Percentiles rank a stretch among this genome's conserved stretches.
These are phyloP conservation scores for Epichloe sibirici DNA, from an alignment of 2,329 filamentous ascomycete species.

Conservation along the genomic window DNA sequence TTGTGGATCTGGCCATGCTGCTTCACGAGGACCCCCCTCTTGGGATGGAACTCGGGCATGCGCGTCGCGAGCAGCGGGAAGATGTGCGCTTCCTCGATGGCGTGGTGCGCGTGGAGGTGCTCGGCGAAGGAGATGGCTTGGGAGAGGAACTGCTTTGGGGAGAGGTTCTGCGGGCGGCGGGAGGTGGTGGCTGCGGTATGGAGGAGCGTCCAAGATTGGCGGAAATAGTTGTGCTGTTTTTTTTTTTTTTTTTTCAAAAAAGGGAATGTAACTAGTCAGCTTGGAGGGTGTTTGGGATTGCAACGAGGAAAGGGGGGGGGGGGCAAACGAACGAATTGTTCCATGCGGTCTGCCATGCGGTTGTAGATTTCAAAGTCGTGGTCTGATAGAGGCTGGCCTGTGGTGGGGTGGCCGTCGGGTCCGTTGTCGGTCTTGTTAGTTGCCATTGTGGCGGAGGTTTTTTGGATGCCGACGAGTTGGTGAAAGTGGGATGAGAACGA, in stretches of 20 bases:
- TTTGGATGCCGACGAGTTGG: no score
- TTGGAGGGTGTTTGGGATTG: neutral
- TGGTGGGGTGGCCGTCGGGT: neutral
- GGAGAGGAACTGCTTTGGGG: slow-evolving; percentile 55
- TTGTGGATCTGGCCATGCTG: slow-evolving; percentile 73
- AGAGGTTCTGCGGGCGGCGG: slow-evolving; percentile 50
- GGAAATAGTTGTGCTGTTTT: slow-evolving; percentile 64
- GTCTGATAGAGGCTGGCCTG: slow-evolving; percentile 45
- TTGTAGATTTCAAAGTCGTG: slow-evolving; percentile 61
- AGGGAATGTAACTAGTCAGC: neutral
- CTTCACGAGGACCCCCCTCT: slow-evolving; percentile 49
- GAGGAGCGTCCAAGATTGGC: slow-evolving; percentile 58
- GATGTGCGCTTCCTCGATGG: slow-evolving; percentile 69
- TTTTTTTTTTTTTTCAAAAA: neutral
- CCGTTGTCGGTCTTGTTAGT: neutral
- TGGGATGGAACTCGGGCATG: slow-evolving; percentile 62
- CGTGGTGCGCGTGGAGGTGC: slow-evolving; percentile 65
- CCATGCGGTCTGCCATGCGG: slow-evolving; percentile 62
- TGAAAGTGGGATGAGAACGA: no score
- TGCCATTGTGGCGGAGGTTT: neutral
- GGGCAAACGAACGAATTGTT: slow-evolving; percentile 4
- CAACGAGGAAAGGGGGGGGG: neutral
- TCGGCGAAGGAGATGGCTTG: slow-evolving; percentile 57
- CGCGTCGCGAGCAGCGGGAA: slow-evolving; percentile 66
- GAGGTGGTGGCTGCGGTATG: slow-evolving; percentile 49